Evolutionary conservation across 441 rosid genomes (phyloP).

Genomic region (Capsella rubella): DNA sequence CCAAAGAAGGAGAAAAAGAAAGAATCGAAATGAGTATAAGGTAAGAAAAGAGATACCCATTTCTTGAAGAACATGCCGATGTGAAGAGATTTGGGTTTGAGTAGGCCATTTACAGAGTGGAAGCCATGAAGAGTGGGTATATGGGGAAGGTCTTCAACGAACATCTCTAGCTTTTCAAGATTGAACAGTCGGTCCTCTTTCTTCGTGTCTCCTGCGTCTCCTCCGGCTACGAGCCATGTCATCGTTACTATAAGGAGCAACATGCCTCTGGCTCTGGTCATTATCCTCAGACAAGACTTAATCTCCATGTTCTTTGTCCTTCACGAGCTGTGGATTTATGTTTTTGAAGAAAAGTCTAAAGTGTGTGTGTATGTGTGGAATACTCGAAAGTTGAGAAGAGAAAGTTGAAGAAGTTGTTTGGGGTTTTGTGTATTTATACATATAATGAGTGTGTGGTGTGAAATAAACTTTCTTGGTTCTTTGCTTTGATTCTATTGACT

Average conservation of each 20-base stretch:
- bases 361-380: conserved; percentile 12
- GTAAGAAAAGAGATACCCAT: conserved; percentile 59
- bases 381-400: conserved; percentile 31
- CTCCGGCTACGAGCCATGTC: conserved; percentile 32
- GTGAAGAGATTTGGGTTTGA: conserved; percentile 54
- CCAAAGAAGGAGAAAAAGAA: not conserved
- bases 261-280: conserved; percentile 25
- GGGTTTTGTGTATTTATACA: conserved; percentile 36
- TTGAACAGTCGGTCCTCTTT: conserved; percentile 47
- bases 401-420: conserved; percentile 34
- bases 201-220: conserved; percentile 20
- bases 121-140: conserved; percentile 71
- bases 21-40: not conserved
- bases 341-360: conserved; percentile 16
- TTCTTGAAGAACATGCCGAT: conserved; percentile 82
- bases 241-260: conserved; percentile 26
- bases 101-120: conserved; percentile 48
- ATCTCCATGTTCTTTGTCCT: conserved; percentile 21
- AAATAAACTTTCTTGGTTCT: not conserved
- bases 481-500: conserved; percentile 22
- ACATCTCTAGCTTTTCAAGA: conserved; percentile 60
- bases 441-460: conserved; percentile 18
- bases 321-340: not conserved
- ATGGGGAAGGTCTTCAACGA: conserved; percentile 78
- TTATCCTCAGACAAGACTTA: conserved; percentile 18